A percentile compares a stretch with the other conserved stretches of the same genome.
phyloP scores from a whole-genome alignment of 306 rosid species.

The Quercus alba region DNA sequence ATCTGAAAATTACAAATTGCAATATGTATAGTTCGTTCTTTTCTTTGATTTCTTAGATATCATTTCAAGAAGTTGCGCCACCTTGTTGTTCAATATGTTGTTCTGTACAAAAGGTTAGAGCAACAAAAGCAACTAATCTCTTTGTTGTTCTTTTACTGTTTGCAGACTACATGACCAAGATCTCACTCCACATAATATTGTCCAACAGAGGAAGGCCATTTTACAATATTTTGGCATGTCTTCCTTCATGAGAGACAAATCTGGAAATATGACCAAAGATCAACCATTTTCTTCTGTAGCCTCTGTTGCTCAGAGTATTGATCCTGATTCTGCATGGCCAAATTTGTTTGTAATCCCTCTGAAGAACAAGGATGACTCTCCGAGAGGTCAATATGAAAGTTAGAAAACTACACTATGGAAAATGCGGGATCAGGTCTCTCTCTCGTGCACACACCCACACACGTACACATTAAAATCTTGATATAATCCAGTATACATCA shows the following conservation, averaged over 20 bases:
- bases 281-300: slow-evolving; percentile 19
- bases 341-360: slow-evolving; percentile 44
- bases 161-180: slow-evolving; percentile 58
- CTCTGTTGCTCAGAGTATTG: slow-evolving; percentile 2
- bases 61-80: background rate
- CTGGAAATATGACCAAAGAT: slow-evolving; percentile 28
- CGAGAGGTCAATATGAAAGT: slow-evolving; percentile 58
- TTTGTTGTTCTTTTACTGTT: slow-evolving; percentile 20
- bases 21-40: background rate
- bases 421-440: slow-evolving; percentile 71
- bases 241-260: slow-evolving; percentile 37
- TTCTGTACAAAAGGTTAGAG: background rate
- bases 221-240: slow-evolving; percentile 44
- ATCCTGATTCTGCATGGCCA: slow-evolving; percentile 27
- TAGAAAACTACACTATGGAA: slow-evolving; percentile 54
- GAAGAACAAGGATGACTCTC: slow-evolving; percentile 60
- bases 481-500: background rate
- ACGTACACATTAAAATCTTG: background rate
- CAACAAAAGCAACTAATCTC: background rate
- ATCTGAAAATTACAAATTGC: background rate
- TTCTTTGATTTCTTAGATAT: too few relatives aligned
- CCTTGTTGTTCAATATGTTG: background rate
- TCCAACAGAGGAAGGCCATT: slow-evolving; percentile 52
- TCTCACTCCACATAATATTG: slow-evolving; percentile 41
- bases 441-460: background rate